Conservation (phyloP, 208 protist genomes). For the Leishmania gerbilli region DNA sequence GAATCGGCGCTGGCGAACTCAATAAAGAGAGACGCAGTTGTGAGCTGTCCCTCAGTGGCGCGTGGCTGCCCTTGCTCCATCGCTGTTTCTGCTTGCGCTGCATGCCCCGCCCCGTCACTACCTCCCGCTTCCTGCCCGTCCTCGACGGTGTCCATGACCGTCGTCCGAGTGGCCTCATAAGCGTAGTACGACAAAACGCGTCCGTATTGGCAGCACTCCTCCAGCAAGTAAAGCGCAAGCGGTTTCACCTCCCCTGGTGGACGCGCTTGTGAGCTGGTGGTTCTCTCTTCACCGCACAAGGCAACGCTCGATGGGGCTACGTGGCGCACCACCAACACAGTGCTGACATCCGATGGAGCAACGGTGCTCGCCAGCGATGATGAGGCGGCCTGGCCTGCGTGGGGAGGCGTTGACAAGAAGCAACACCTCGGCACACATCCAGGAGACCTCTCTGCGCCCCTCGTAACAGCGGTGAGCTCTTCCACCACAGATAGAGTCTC, state of each 20-base stretch:
- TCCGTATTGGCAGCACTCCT: slow-evolving; percentile 81
- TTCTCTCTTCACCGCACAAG: slow-evolving; percentile 23
- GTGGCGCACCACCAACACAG: slow-evolving; percentile 51
- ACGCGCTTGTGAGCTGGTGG: background rate
- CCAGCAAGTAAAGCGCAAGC: slow-evolving; percentile 44
- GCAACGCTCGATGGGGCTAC: slow-evolving; percentile 22
- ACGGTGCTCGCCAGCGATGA: background rate
- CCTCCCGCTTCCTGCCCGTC: background rate
- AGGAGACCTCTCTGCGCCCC: background rate
- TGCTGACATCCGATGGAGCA: slow-evolving; percentile 18
- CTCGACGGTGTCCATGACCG: background rate
- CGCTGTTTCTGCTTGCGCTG: background rate
- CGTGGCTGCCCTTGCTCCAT: slow-evolving; percentile 2
- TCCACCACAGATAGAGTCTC: slow-evolving; percentile 1
- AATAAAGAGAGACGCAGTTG: slow-evolving; percentile 49
- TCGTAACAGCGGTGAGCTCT: background rate
- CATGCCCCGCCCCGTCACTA: background rate
- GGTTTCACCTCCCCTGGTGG: slow-evolving; percentile 33
- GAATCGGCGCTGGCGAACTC: slow-evolving; percentile 55
- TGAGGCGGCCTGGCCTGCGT: background rate
- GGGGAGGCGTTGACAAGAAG: slow-evolving; percentile 2
- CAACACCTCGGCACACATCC: slow-evolving; percentile 6
- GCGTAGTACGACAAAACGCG: slow-evolving; percentile 75
- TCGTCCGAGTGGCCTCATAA: slow-evolving; percentile 16
- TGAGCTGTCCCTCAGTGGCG: background rate